Evolutionary conservation across 371 early-diverging fungal species (phyloP).

Genomic region (Dichotomocladium elegans): DNA sequence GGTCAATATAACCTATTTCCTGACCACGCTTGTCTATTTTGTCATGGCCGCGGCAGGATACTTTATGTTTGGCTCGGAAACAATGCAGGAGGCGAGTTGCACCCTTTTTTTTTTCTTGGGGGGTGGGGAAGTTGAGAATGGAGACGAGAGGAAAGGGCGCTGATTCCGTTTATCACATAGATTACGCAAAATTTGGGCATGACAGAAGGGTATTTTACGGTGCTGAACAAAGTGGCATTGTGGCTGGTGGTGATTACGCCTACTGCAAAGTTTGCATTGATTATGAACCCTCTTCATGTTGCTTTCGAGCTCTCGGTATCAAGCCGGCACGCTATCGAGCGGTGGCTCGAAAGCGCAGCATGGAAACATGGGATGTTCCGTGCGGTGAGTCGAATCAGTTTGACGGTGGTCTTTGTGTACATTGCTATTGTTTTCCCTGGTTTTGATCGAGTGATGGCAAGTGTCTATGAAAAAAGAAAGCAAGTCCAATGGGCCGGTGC

Average conservation of each 20-base stretch:
- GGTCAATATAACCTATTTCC: slow-evolving; percentile 32
- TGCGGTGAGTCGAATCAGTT: slow-evolving; percentile 7
- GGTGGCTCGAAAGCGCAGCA: slow-evolving; percentile 9
- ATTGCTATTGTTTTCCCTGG: slow-evolving; percentile 57
- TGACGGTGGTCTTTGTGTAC: slow-evolving; percentile 16
- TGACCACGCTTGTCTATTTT: slow-evolving; percentile 23
- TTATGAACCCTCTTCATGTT: slow-evolving; percentile 50
- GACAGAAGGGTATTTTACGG: slow-evolving; percentile 25
- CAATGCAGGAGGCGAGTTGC: slow-evolving; percentile 53
- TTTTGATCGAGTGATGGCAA: slow-evolving; percentile 64
- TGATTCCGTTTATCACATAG: slow-evolving; percentile 15
- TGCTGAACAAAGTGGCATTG: slow-evolving; percentile 16
- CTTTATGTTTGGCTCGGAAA: slow-evolving; percentile 67
- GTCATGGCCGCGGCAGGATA: slow-evolving; percentile 54
- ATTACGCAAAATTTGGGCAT: slow-evolving; percentile 59
- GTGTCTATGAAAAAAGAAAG: neutral
- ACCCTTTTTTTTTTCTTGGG: too few relatives aligned
- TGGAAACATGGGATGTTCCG: slow-evolving; percentile 12
- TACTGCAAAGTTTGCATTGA: slow-evolving; percentile 37
- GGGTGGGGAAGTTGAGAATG: slow-evolving; percentile 35
- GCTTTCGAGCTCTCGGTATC: slow-evolving; percentile 37
- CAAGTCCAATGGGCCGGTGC: neutral
- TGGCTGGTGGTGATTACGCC: slow-evolving; percentile 23
- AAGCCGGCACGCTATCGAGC: slow-evolving; percentile 4
- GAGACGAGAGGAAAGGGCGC: slow-evolving; percentile 30